Evolutionary conservation across 257 asterid species (phyloP), one percentile per base, ranked within the genome.

Genomic region (Nicotiana undulata): DNA sequence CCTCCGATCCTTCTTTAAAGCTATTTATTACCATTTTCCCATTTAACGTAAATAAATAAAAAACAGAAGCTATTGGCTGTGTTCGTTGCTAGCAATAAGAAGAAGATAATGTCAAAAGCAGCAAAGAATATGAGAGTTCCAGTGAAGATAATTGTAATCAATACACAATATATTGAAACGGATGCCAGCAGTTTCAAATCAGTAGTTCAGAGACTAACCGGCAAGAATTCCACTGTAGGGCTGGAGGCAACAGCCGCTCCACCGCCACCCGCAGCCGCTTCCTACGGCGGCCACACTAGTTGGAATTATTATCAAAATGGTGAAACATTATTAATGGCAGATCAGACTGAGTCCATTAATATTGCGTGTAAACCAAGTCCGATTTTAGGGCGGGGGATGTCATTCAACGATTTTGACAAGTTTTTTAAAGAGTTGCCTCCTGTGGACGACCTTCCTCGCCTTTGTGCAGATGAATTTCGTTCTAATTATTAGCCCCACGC

Each of bases 131-230:
- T 15, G 10, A 26, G 79, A 75, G 59, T 34, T 20, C 85, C 89
- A 0, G 86, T 88, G 32, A 88, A 86, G 83, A 70, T 88, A 18
- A 87, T 88, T 66, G 84, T 88, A 65, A 88, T 88, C 83, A 85
- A 85, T 82, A 88, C 91, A 5, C 86, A 85, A 49, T 88, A 86
- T 46, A 86, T 88, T 16, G 87, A 85, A 58, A 88, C 89, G 0
- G 91, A 88, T 72, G 84, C 86, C 40, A 44, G 20, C 55, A 88
- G 86, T 78, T 88, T 88, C 85, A 86, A 88, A 67, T 86, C 91
- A 9, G 89, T 88, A 9, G 91, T 88, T 51, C 91, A 88, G 70
- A 81, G 37, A 58, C 86, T 88, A 18, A 88, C 91, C 2, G 91
- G 91, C 1, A 88, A 86, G 75, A 88, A 88, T 60, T 80, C 91